A percentile compares a stretch with the other conserved stretches of the same genome.
These are phyloP conservation scores for Blastomyces emzantsi DNA, from an alignment of 2,329 filamentous ascomycete species.

Conservation along the genomic window DNA sequence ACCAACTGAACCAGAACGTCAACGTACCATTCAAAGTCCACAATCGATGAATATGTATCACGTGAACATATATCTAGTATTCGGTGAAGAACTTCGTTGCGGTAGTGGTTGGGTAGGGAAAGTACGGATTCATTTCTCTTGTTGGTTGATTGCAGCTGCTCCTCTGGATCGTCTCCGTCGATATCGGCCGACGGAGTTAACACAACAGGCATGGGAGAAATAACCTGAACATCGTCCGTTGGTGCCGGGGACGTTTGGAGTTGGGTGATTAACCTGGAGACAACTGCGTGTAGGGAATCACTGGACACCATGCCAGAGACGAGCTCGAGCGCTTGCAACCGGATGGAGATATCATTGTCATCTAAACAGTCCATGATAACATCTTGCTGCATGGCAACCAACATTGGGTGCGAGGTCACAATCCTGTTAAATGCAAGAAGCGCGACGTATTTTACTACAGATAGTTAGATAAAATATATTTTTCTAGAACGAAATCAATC, in stretches of 20 bases:
- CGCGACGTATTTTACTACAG: slow-evolving; percentile 87
- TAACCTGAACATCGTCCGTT: slow-evolving; percentile 37
- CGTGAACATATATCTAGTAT: slow-evolving; percentile 84
- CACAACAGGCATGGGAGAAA: slow-evolving; percentile 28
- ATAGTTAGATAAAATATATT: slow-evolving; percentile 12
- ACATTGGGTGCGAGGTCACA: slow-evolving; percentile 72
- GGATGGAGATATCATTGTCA: slow-evolving; percentile 90
- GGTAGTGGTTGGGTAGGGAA: slow-evolving; percentile 77
- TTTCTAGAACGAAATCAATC: slow-evolving; percentile 27
- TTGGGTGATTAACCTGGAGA: slow-evolving; percentile 80
- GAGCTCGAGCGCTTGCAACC: slow-evolving; percentile 82
- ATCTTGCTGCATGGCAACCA: slow-evolving; percentile 89
- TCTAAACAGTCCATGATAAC: slow-evolving; percentile 96
- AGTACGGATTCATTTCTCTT: slow-evolving; percentile 43
- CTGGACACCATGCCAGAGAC: slow-evolving; percentile 88
- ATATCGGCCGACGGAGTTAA: slow-evolving; percentile 45
- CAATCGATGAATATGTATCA: slow-evolving; percentile 75
- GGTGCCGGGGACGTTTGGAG: slow-evolving; percentile 57
- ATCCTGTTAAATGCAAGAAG: slow-evolving; percentile 94
- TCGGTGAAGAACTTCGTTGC: slow-evolving; percentile 67
- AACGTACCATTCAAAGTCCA: slow-evolving; percentile 97
- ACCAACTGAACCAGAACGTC: slow-evolving; percentile 81
- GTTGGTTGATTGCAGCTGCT: slow-evolving; percentile 46
- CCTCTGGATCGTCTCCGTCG: slow-evolving; percentile 50
- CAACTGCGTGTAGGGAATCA: slow-evolving; percentile 74